Conservation (phyloP, 768 basidiomycete species). For the Amanita phalloides region DNA sequence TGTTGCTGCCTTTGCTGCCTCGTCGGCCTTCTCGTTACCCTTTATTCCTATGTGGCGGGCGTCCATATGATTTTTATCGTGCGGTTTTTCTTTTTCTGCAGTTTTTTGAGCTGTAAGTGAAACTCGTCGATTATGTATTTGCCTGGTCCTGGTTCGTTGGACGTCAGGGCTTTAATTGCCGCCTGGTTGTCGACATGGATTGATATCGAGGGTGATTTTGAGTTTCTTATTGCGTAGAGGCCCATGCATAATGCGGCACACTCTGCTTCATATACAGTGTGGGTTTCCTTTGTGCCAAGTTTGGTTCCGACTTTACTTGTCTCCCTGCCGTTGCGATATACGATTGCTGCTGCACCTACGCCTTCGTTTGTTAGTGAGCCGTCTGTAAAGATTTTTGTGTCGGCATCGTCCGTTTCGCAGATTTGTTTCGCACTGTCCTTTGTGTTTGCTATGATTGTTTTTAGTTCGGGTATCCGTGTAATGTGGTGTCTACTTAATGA, state of each 20-base stretch:
- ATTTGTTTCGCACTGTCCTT: background rate
- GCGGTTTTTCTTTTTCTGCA: background rate
- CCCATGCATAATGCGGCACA: background rate
- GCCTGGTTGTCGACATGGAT: background rate
- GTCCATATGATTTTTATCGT: background rate
- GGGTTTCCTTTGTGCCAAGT: background rate
- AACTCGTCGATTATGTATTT: background rate
- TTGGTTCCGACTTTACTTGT: background rate
- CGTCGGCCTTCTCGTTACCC: background rate
- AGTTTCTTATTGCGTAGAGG: background rate
- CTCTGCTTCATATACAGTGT: background rate
- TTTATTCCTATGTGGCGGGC: background rate
- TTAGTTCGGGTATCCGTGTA: background rate
- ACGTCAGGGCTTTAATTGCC: background rate
- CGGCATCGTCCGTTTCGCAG: background rate
- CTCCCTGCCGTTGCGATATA: background rate
- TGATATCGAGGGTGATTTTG: too few relatives aligned
- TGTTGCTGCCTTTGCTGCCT: background rate
- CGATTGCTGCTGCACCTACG: background rate
- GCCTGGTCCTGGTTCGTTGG: background rate
- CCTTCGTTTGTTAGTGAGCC: background rate
- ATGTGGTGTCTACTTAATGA: background rate
- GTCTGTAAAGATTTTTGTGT: background rate
- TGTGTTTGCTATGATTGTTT: background rate
- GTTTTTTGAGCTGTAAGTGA: too few relatives aligned